Evolutionary conservation across 352 stramenopile species (phyloP).

Genomic region (Phytophthora melonis): DNA sequence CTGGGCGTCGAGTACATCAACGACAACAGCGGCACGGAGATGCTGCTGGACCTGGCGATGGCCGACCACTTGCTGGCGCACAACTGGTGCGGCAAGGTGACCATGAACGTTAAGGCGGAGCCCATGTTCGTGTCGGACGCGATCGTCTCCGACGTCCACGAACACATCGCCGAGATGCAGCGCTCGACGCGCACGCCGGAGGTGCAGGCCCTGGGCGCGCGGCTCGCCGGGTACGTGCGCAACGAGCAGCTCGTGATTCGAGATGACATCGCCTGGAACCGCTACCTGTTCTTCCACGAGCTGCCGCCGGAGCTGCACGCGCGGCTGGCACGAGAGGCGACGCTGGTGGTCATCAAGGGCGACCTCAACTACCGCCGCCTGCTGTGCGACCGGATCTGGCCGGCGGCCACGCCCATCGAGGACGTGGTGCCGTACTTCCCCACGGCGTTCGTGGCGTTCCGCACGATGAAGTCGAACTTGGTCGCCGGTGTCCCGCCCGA

Average conservation of each 20-base stretch:
- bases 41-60: slow-evolving; percentile 71
- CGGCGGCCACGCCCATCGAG: too few relatives aligned
- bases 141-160: slow-evolving; percentile 56
- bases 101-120: slow-evolving; percentile 75
- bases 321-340: too few relatives aligned
- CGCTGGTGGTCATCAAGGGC: too few relatives aligned
- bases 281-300: too few relatives aligned
- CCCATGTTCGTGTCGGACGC: slow-evolving; percentile 86
- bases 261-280: slow-evolving; percentile 64
- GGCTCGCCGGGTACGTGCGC: slow-evolving; percentile 47
- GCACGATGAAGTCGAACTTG: too few relatives aligned
- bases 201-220: slow-evolving; percentile 52
- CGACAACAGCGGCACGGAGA: slow-evolving; percentile 75
- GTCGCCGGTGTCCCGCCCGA: too few relatives aligned
- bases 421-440: too few relatives aligned
- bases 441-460: too few relatives aligned
- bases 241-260: slow-evolving; percentile 28
- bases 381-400: too few relatives aligned
- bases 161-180: slow-evolving; percentile 66
- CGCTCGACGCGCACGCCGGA: slow-evolving; percentile 29
- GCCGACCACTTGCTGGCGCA: slow-evolving; percentile 65
- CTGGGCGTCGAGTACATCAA: slow-evolving; percentile 67
- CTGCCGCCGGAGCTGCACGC: too few relatives aligned
- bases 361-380: too few relatives aligned
- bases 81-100: slow-evolving; percentile 59